Conservation (phyloP, 139 green algal genomes). For the Chlamydomonas incerta region DNA sequence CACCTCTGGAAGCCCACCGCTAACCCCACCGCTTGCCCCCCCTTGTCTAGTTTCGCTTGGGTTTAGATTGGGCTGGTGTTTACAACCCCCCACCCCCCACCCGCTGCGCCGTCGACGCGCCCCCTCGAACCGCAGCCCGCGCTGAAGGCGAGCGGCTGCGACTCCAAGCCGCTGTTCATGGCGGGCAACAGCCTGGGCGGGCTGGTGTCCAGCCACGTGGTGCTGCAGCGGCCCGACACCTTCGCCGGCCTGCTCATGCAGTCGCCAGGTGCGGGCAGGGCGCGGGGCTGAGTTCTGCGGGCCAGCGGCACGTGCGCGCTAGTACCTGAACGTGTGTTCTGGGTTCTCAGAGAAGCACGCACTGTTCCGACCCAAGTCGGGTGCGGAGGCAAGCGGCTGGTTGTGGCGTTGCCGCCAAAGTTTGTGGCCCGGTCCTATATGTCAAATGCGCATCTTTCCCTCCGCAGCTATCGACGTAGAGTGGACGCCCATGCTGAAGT, state of each 20-base stretch:
- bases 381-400: no score
- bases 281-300: not conserved
- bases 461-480: conserved; percentile 80
- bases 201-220: conserved; percentile 64
- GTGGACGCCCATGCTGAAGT: conserved; percentile 59
- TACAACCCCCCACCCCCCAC: no score
- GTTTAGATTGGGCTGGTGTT: no score
- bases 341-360: no score
- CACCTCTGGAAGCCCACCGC: no score
- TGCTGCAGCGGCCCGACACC: conserved; percentile 50
- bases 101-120: no score
- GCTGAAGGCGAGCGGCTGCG: not conserved
- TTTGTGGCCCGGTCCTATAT: no score
- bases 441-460: no score
- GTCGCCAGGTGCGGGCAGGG: conserved; percentile 37
- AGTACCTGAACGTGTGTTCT: not conserved
- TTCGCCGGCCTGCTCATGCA: conserved; percentile 76
- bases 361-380: no score
- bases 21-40: no score
- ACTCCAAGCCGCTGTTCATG: conserved; percentile 7
- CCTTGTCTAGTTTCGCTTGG: no score
- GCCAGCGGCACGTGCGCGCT: not conserved
- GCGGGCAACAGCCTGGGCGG: conserved; percentile 79
- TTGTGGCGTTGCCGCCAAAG: no score
- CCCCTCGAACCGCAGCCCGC: not conserved